Conservation (phyloP, 441 rosid genomes). For the Gossypium gossypioides region DNA sequence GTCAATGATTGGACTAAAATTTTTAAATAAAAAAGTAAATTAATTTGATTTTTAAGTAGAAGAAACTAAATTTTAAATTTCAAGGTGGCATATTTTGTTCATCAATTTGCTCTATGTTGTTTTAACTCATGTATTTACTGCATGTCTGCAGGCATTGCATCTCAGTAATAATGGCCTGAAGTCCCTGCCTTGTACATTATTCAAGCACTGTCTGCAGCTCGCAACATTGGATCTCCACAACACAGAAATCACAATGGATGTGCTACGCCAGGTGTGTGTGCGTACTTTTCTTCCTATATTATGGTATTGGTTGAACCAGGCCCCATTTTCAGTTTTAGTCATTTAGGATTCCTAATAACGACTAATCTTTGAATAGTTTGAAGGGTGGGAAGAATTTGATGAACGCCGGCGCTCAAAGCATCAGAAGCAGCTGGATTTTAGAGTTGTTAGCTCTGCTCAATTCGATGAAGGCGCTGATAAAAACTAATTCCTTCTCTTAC, state of each 20-base stretch:
- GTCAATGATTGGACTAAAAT: too few species aligned
- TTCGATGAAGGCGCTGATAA: conserved; percentile 91
- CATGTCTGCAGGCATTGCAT: conserved; percentile 42
- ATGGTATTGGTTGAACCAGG: not conserved
- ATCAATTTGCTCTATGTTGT: too few species aligned
- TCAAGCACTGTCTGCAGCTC: conserved; percentile 56
- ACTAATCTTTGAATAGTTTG: conserved; percentile 29
- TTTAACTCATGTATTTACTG: not conserved
- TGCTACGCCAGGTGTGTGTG: conserved; percentile 55
- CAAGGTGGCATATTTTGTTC: too few species aligned
- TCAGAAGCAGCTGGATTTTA: conserved; percentile 80
- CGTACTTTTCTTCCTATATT: not conserved
- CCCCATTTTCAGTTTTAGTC: not conserved
- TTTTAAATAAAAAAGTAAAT: too few species aligned
- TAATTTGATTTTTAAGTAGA: too few species aligned
- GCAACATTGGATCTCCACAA: conserved; percentile 69
- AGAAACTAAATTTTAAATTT: too few species aligned
- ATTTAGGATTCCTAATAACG: not conserved
- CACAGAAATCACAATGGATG: conserved; percentile 69
- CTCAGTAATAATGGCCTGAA: conserved; percentile 61
- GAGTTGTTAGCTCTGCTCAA: conserved; percentile 50
- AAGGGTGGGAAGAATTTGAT: conserved; percentile 72
- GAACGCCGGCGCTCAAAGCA: conserved; percentile 60
- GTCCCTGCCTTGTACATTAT: conserved; percentile 44
- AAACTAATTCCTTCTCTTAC: conserved; percentile 26